Conservation (phyloP, 2,329 filamentous ascomycete genomes). For the Blastomyces emzantsi region DNA sequence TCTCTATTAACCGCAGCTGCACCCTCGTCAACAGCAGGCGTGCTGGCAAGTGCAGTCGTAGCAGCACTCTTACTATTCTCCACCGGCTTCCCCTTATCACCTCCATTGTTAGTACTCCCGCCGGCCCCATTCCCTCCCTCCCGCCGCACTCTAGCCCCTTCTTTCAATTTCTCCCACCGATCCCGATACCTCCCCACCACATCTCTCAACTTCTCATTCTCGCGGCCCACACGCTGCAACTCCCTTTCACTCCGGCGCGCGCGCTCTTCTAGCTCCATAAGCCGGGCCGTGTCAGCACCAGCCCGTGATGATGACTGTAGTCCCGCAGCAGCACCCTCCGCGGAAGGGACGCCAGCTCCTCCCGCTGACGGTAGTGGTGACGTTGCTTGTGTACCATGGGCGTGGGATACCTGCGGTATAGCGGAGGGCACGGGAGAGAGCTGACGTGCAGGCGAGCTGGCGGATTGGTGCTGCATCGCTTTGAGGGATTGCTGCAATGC, state of each 20-base stretch:
- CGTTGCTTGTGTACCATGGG: conserved; percentile 9
- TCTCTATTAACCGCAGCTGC: neutral
- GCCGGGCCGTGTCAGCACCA: conserved; percentile 27
- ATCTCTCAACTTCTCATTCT: conserved; percentile 51
- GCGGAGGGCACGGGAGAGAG: conserved; percentile 20
- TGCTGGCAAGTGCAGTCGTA: neutral
- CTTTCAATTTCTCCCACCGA: conserved; percentile 61
- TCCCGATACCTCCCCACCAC: conserved; percentile 51
- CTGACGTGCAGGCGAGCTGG: conserved; percentile 24
- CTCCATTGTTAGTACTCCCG: neutral
- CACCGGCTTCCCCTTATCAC: neutral
- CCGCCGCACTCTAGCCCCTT: conserved; percentile 46
- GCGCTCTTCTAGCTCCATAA: conserved; percentile 60
- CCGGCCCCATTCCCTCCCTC: conserved; percentile 23
- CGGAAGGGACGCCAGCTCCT: neutral
- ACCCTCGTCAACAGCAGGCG: neutral
- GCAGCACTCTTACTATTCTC: neutral
- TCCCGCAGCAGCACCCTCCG: neutral
- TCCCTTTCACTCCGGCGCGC: conserved; percentile 50
- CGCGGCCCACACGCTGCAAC: conserved; percentile 52
- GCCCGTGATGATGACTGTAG: neutral
- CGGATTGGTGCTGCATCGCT: conserved; percentile 37
- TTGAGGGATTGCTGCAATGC: conserved; percentile 74
- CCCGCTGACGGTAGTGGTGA: neutral
- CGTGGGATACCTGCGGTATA: conserved; percentile 20